phyloP scores from a whole-genome alignment of 2,329 filamentous ascomycete species.

The Sclerotinia borealis region DNA sequence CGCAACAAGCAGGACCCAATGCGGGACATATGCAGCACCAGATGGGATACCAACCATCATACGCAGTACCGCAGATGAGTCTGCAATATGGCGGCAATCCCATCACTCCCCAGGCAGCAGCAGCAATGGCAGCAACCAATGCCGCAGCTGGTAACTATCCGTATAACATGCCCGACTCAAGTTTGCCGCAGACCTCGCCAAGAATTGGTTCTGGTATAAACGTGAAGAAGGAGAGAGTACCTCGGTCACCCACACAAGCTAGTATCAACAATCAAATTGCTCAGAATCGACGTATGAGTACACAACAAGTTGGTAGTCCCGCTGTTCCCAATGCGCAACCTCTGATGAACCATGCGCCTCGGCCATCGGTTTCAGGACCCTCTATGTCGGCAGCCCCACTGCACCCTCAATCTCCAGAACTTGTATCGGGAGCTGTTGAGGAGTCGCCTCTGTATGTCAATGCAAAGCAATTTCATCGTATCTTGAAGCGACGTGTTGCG shows the following conservation, averaged over 20 bases:
- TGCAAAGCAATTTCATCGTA: constrained; percentile 97
- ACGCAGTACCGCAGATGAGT: constrained; percentile 64
- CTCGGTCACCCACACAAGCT: constrained; percentile 63
- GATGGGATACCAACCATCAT: constrained; percentile 76
- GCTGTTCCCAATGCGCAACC: constrained; percentile 66
- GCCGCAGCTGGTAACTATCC: constrained; percentile 78
- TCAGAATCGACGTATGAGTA: constrained; percentile 65
- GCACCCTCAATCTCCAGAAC: constrained; percentile 71
- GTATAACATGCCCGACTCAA: constrained; percentile 65
- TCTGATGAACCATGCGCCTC: constrained; percentile 63
- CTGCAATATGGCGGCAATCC: constrained; percentile 81
- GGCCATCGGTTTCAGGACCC: constrained; percentile 53
- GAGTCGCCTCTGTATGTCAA: constrained; percentile 97
- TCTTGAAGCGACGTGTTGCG: constrained; percentile 87
- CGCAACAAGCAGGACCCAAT: constrained; percentile 61
- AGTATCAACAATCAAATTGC: constrained; percentile 56
- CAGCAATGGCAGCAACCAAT: constrained; percentile 86
- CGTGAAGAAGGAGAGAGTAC: constrained; percentile 68
- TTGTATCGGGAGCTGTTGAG: constrained; percentile 65
- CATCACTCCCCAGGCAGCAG: constrained; percentile 68
- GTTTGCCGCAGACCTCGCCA: constrained; percentile 66
- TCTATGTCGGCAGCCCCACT: constrained; percentile 56
- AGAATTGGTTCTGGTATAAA: constrained; percentile 56
- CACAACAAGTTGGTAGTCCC: constrained; percentile 60
- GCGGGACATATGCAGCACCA: constrained; percentile 56